phyloP scores from a whole-genome alignment of 805 yeast genomes.

The Kazachstania africana region DNA sequence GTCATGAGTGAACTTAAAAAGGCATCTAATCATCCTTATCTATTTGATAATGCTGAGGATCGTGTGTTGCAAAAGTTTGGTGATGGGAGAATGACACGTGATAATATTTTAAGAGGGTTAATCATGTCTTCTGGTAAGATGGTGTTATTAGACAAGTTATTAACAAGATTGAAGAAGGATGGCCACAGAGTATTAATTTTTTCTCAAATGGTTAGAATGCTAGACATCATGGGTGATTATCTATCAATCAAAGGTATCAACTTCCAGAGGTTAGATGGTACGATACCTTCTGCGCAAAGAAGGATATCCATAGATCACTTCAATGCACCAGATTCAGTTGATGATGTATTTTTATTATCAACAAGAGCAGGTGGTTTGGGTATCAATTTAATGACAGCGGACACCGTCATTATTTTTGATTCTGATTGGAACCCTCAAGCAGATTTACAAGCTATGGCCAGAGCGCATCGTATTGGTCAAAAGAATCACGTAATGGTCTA shows the following conservation, averaged over 20 bases:
- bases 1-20: constrained; percentile 93
- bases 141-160: constrained; percentile 86
- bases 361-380: constrained; percentile 99
- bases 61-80: constrained; percentile 60
- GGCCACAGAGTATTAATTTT: constrained; percentile 94
- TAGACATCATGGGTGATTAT: constrained; percentile 92
- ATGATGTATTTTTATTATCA: constrained; percentile 77
- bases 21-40: constrained; percentile 93
- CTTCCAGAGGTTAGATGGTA: constrained; percentile 93
- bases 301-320: constrained; percentile 92
- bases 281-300: constrained; percentile 87
- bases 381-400: constrained; percentile 97
- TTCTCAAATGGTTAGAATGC: constrained; percentile 94
- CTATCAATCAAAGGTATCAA: constrained; percentile 73
- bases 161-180: constrained; percentile 75
- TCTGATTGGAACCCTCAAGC: constrained; percentile 99
- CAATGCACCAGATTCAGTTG: constrained; percentile 86
- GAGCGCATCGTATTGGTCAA: constrained; percentile 99
- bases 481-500: constrained; percentile 96
- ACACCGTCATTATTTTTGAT: constrained; percentile 94
- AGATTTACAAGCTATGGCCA: constrained; percentile 97
- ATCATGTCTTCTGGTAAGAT: constrained; percentile 97
- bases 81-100: constrained; percentile 48
- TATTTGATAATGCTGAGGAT: constrained; percentile 88
- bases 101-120: constrained; percentile 74